These are phyloP conservation scores for Lepidopterella palustris DNA, from an alignment of 495 filamentous ascomycete species.

Conservation along the genomic window DNA sequence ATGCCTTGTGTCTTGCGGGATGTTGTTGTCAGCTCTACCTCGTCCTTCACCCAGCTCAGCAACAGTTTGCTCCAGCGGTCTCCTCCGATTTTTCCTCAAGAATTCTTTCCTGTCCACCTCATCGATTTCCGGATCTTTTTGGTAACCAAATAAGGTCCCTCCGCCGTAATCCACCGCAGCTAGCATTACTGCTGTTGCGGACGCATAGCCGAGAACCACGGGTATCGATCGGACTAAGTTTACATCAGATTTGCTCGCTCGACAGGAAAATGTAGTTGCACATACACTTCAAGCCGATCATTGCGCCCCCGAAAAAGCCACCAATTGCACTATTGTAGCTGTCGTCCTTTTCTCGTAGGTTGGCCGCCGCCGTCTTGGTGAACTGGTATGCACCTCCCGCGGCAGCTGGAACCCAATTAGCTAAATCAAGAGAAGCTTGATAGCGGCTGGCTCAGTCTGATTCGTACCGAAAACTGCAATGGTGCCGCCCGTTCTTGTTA, in stretches of 20 bases:
- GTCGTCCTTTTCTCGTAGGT: constrained; percentile 71
- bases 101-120: constrained; percentile 74
- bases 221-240: constrained; percentile 65
- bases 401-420: constrained; percentile 51
- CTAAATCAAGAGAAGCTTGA: neutral
- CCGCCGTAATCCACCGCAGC: constrained; percentile 73
- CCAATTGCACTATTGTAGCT: constrained; percentile 62
- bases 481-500: constrained; percentile 62
- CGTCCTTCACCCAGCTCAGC: constrained; percentile 81
- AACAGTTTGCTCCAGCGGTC: constrained; percentile 76
- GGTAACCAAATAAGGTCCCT: constrained; percentile 54
- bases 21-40: constrained; percentile 56
- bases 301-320: constrained; percentile 63
- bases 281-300: constrained; percentile 51
- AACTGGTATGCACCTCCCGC: constrained; percentile 77
- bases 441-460: neutral
- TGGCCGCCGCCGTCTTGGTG: constrained; percentile 62
- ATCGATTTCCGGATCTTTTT: constrained; percentile 54
- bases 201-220: constrained; percentile 71
- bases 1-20: too few relatives aligned
- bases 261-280: too few relatives aligned
- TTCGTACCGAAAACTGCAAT: constrained; percentile 57
- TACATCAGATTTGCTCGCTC: neutral
- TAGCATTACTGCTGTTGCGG: constrained; percentile 55
- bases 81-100: constrained; percentile 65